Evolutionary conservation across 2,329 filamentous ascomycete genomes (phyloP).

Genomic region (Microcyclospora pomicola): DNA sequence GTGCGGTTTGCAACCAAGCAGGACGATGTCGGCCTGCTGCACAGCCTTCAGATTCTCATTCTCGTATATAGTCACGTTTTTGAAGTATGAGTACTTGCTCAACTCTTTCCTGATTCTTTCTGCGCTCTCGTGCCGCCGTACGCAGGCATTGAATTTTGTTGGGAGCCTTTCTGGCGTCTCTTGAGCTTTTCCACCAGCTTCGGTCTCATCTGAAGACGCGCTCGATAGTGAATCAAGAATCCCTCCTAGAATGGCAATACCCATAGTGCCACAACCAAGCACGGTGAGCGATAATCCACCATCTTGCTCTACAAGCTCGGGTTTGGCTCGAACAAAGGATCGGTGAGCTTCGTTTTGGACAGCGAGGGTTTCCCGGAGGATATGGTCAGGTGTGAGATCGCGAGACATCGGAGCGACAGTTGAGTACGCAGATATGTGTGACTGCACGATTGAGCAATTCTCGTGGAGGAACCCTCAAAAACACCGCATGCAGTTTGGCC

Average conservation of each 20-base stretch:
- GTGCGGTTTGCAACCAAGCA: conserved; percentile 71
- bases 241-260: conserved; percentile 69
- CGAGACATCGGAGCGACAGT: conserved; percentile 6
- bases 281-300: conserved; percentile 56
- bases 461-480: no score
- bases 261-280: conserved; percentile 79
- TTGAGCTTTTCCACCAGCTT: conserved; percentile 20
- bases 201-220: conserved; percentile 10
- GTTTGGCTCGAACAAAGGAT: conserved; percentile 6
- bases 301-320: conserved; percentile 6
- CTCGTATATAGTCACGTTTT: conserved; percentile 49
- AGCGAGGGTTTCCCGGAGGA: conserved; percentile 16
- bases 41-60: conserved; percentile 59
- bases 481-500: no score
- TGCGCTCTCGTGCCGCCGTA: conserved; percentile 55
- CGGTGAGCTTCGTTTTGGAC: conserved; percentile 15
- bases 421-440: no score
- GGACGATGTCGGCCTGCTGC: conserved; percentile 54
- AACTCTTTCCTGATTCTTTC: conserved; percentile 55
- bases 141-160: conserved; percentile 66
- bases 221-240: conserved; percentile 56
- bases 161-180: conserved; percentile 46
- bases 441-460: no score
- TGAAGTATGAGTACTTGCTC: conserved; percentile 41
- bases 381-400: conserved; percentile 19